Percentiles rank a stretch among this genome's conserved stretches.
phyloP scores from a whole-genome alignment of 441 rosid species.

The Biscutella auriculata region DNA sequence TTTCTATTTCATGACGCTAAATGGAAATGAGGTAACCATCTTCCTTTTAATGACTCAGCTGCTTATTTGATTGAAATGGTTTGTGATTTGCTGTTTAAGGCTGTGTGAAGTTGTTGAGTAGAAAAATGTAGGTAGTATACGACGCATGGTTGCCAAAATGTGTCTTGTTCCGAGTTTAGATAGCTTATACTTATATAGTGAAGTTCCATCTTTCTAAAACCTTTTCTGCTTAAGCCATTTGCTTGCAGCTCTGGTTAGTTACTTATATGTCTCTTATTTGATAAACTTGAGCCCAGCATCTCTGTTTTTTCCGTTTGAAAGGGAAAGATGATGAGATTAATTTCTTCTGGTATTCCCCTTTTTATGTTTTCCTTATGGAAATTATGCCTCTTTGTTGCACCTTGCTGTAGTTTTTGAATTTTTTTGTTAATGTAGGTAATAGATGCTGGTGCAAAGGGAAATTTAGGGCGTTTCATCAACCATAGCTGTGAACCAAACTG shows the following conservation, averaged over 20 bases:
- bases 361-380: not conserved
- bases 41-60: not conserved
- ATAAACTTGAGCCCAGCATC: not conserved
- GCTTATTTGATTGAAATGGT: slow-evolving; percentile 2
- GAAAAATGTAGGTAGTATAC: not conserved
- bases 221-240: not conserved
- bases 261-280: not conserved
- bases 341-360: not conserved
- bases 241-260: not conserved
- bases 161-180: not conserved
- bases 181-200: not conserved
- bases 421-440: slow-evolving; percentile 57
- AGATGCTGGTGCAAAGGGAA: slow-evolving; percentile 92
- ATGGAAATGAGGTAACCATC: slow-evolving; percentile 81
- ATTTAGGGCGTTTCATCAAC: slow-evolving; percentile 94
- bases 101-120: not conserved
- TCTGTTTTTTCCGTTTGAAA: not conserved
- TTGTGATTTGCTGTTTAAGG: not conserved
- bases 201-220: not conserved
- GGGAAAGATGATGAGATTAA: not conserved
- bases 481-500: slow-evolving; percentile 98
- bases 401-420: slow-evolving; percentile 1
- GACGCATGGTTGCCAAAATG: not conserved
- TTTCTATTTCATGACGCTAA: slow-evolving; percentile 97
- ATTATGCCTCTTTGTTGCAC: not conserved